Evolutionary conservation across 208 protist genomes (phyloP), one percentile per base, ranked within the genome.

Genomic region (Dictyostelium gargantuum): DNA sequence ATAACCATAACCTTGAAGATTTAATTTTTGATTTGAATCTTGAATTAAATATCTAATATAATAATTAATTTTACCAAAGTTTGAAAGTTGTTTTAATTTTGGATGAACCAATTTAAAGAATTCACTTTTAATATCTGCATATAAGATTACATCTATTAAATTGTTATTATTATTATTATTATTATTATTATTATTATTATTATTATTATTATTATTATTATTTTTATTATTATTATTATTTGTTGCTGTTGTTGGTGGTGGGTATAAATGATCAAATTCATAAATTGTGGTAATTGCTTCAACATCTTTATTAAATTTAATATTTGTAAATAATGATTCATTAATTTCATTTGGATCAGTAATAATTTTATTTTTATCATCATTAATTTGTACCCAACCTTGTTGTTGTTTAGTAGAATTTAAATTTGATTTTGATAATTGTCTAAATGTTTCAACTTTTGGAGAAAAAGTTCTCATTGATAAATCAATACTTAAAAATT

Each of bases 1-100:
- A 10, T 98, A 98, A 29, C 98, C 98, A 92, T 99, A 99, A 32
- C 98, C 98, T 75, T 97, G 96, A 44, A 99, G 93, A 32, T 68
- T 80, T 6, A 98, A 54, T 42, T 50, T 63, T 50, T 85, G 70
- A 61, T 13, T 38, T 40, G 56, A 52, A 35, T 73, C 48, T 50
- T 29, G 11, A 9, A 91, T 44, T 3, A 50, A 2, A 21, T 86
- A 82, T 73, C 91, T 77, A 3, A 89, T 0, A 1, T 61, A 52
- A 75, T 93, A 93, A n/a, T 35, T 44, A 17, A 91, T 63, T 70
- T 82, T 93, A 17, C 26, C 19, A 6, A 40, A 13, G 23, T 44
- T 40, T 38, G 66, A 38, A 17, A 89, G 21, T 52, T 89, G 61
- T 11, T 52, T 48, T 11, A 79, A 32, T 19, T 63, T 58, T 17